Conservation (phyloP, 495 filamentous ascomycete species). For the Neurospora sp. region DNA sequence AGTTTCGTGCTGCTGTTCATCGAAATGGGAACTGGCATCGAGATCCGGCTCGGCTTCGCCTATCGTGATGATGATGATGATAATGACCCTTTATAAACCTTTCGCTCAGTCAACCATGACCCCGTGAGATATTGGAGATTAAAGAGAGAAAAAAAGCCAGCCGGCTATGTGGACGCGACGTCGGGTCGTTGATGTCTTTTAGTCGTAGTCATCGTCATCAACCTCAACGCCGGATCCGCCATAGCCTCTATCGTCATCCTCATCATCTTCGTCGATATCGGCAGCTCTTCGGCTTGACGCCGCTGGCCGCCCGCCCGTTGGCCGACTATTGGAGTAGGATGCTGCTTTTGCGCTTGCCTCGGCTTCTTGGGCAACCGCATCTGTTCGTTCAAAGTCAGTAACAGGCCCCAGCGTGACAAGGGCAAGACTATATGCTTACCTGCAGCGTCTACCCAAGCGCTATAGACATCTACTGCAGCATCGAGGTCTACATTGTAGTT, state of each 20-base stretch:
- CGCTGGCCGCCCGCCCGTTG: constrained; percentile 5
- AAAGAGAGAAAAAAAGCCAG: not conserved
- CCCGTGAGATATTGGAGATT: not conserved
- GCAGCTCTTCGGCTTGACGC: constrained; percentile 15
- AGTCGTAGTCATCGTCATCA: constrained; percentile 36
- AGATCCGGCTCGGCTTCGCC: not conserved
- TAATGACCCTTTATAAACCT: not conserved
- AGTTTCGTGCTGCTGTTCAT: not conserved
- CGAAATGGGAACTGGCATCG: not conserved
- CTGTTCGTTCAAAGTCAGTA: constrained; percentile 18
- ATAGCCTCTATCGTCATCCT: constrained; percentile 35
- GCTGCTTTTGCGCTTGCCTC: constrained; percentile 3
- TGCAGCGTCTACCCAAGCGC: constrained; percentile 96
- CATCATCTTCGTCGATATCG: constrained; percentile 35
- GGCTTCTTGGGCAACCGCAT: constrained; percentile 34
- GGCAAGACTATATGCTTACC: constrained; percentile 42
- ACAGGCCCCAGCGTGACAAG: constrained; percentile 16
- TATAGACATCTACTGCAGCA: constrained; percentile 86
- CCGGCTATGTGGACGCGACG: not conserved
- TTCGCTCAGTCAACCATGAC: not conserved
- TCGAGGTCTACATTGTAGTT: constrained; percentile 55
- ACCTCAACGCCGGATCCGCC: constrained; percentile 31
- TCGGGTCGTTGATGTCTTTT: not conserved
- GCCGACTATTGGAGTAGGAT: not conserved
- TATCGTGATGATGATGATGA: not conserved